Percentiles rank a stretch among this genome's conserved stretches.
Evolutionary conservation across 768 basidiomycete genomes (phyloP).

Genomic region (Chiua virens): DNA sequence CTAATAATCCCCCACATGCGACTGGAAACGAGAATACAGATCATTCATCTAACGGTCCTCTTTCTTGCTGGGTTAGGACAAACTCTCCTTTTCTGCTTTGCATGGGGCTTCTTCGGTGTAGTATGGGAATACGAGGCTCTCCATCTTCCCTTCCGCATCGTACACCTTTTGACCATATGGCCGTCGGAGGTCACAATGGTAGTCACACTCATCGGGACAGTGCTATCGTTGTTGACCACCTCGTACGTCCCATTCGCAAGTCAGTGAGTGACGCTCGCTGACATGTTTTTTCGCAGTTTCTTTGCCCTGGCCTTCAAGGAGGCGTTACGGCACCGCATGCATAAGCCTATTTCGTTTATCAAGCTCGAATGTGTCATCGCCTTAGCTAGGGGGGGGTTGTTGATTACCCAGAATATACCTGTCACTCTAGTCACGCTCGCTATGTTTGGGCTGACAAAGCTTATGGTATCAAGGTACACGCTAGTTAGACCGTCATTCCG

Average conservation of each 20-base stretch:
- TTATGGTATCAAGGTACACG: conserved; percentile 4
- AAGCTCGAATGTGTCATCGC: conserved; percentile 2
- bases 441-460: neutral
- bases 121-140: no score
- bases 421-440: neutral
- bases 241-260: neutral
- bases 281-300: neutral
- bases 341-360: conserved; percentile 4
- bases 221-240: neutral
- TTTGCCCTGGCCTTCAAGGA: conserved; percentile 8
- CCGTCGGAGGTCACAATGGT: no score
- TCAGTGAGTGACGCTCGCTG: neutral
- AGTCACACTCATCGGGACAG: neutral
- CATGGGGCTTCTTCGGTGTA: no score
- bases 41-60: no score
- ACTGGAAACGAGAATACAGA: no score
- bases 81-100: no score
- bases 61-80: no score
- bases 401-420: neutral
- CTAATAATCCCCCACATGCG: no score
- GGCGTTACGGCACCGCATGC: conserved; percentile 8
- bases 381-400: neutral
- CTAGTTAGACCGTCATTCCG: neutral
- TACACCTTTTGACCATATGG: no score
- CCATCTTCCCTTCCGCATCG: no score